These are phyloP conservation scores for Rhizomucor miehei DNA, from an alignment of 371 early-diverging fungal genomes.

Conservation along the genomic window DNA sequence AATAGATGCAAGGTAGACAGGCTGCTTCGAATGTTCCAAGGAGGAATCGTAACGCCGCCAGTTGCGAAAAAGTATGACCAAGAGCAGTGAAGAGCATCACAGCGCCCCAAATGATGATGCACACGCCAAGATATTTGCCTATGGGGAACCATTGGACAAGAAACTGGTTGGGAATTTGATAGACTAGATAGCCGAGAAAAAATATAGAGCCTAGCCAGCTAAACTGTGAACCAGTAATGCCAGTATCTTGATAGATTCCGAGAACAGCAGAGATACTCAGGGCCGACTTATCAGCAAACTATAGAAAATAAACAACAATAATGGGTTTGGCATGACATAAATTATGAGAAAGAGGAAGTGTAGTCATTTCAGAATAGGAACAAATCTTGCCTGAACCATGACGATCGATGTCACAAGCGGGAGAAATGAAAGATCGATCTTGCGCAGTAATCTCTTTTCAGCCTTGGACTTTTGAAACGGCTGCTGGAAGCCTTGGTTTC, in stretches of 20 bases:
- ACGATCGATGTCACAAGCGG: slow-evolving; percentile 24
- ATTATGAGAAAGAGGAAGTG: too few species aligned
- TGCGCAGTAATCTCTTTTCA: slow-evolving; percentile 27
- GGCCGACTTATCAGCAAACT: slow-evolving; percentile 28
- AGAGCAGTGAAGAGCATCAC: slow-evolving; percentile 20
- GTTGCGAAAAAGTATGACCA: slow-evolving; percentile 22
- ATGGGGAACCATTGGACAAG: slow-evolving; percentile 23
- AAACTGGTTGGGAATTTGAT: slow-evolving; percentile 7
- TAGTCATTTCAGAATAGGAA: neutral
- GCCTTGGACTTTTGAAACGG: slow-evolving; percentile 7
- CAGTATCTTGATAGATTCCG: slow-evolving; percentile 22
- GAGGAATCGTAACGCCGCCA: slow-evolving; percentile 23
- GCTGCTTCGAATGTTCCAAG: slow-evolving; percentile 38
- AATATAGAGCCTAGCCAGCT: slow-evolving; percentile 12
- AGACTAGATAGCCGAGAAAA: slow-evolving; percentile 8
- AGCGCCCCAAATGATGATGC: slow-evolving; percentile 27
- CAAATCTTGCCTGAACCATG: slow-evolving; percentile 28
- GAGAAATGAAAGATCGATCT: slow-evolving; percentile 22
- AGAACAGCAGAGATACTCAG: slow-evolving; percentile 25
- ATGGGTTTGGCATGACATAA: neutral
- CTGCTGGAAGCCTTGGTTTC: too few species aligned
- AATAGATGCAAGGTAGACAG: slow-evolving; percentile 24
- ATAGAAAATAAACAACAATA: too few species aligned
- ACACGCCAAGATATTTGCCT: slow-evolving; percentile 17
- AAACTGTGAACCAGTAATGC: slow-evolving; percentile 22